These are phyloP conservation scores for Oehlia diaphana DNA, from an alignment of 192 early-diverging fungal genomes.

Conservation along the genomic window DNA sequence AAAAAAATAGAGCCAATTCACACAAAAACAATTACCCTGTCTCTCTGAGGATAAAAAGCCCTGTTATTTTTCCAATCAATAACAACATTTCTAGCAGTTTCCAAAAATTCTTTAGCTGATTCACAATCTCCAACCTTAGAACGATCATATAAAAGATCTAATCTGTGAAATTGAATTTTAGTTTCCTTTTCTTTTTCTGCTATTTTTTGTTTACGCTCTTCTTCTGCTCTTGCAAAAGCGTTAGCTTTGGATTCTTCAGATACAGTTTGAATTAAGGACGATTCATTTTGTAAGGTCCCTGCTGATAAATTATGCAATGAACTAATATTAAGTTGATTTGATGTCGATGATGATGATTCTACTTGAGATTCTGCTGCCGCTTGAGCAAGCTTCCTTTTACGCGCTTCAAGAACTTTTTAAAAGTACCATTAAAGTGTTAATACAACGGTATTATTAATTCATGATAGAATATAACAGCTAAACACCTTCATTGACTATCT, in stretches of 20 bases:
- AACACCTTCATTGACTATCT: slow-evolving; percentile 50
- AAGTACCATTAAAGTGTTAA: neutral
- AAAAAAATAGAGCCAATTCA: slow-evolving; percentile 1
- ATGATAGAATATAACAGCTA: neutral
- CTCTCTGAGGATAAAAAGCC: slow-evolving; percentile 36
- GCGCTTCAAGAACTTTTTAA: neutral
- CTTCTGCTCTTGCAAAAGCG: neutral
- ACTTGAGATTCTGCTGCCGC: neutral
- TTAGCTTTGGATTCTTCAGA: slow-evolving; percentile 1
- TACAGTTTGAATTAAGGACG: neutral
- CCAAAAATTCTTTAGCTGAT: slow-evolving; percentile 32
- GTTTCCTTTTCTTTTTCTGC: slow-evolving; percentile 31
- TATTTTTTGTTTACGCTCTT: slow-evolving; percentile 3
- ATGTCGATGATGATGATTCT: neutral
- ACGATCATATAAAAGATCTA: slow-evolving; percentile 21
- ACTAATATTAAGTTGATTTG: neutral
- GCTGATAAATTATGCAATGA: neutral
- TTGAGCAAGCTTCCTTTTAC: neutral
- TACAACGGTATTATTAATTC: neutral
- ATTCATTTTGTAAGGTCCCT: too few relatives aligned
- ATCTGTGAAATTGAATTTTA: slow-evolving; percentile 16
- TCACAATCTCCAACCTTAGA: neutral
- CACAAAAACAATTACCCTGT: slow-evolving; percentile 31
- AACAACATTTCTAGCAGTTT: slow-evolving; percentile 36
- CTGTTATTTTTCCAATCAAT: slow-evolving; percentile 35